Base-by-base conservation (phyloP, 2,329 filamentous ascomycete genomes). In the Coniochaeta sp. region DNA sequence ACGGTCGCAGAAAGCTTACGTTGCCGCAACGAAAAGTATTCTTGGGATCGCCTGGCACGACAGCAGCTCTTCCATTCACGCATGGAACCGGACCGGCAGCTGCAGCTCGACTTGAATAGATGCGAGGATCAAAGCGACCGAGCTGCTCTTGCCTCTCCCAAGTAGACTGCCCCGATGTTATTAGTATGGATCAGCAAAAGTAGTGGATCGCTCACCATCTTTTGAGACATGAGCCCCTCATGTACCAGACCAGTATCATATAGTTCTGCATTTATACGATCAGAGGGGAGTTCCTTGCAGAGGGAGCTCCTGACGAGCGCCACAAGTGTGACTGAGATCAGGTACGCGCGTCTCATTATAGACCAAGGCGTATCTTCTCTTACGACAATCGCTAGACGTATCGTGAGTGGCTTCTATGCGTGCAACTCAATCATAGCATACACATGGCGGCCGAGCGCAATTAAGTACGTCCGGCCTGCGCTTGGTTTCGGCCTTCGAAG, bases 21-120 rank as follows among this genome's bases (percentile, higher is more conserved):
- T 79, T 79, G 59, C 72, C 75, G 68, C 79, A 81, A 32, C 67
- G 68, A 67, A 80, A 82, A 2, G 78, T 81, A 67, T 81, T 76
- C 59, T 73, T 71, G 19, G 72, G 68, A 59, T 82, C 76, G 1
- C 77, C 79, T 7, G 73, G 71, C 28, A 79, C 72, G 52, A 40
- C 38, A 17, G 17, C 17, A 17, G 38, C 38, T 40, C n/a, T 40
- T 9, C 38, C 38, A 19, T 40, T 40, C 4, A 40, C 38, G n/a
- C 38, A 40, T n/a, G 38, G 17, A 40, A 40, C 38, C n/a, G 38
- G 38, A n/a, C 38, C 38, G 17, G 38, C 38, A 4, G 38, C 16
- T 7, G 38, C 38, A 40, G 3, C 38, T n/a, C 38, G 38, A 17
- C 38, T 40, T n/a, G 17, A n/a, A 9, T 40, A 40, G 4, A n/a